Base-by-base conservation (phyloP, 1,284 basidiomycete species). In the Chondrostereum purpureum region DNA sequence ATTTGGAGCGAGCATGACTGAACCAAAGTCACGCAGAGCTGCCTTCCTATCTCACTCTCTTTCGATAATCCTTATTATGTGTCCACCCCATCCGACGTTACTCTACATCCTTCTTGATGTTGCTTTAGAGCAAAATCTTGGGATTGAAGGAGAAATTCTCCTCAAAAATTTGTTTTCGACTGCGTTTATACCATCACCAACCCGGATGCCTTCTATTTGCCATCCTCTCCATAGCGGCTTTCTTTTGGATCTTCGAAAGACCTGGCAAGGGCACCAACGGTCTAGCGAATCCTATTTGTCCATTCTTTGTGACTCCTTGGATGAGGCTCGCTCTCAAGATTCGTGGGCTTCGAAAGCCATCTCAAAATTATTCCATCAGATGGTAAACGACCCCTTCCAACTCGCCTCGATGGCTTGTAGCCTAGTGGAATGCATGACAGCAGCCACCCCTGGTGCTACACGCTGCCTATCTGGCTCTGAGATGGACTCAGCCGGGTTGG, bases 11-110 rank as follows among this genome's bases (percentile, higher is more conserved):
- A 22, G 20, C 11, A 36, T 43, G n/a, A 5, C 39, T 6, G 24
- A 20, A 13, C 18, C 16, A 36, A n/a, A 40, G 20, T 3, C 13
- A 33, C 18, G 8, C 13, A 80, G 77, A 41, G 69, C 62, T 52
- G 63, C 72, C 13, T 49, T 80, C 17, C 52, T 72, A 2, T 68
- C 77, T 0, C 77, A 82, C 52, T 73, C 76, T 3, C 57, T 80
- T 5, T 63, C 62, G 17, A 55, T 77, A 36, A 63, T 78, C 17
- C 56, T 80, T 19, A 58, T 59, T 19, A 60, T 59, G 3, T 77
- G 73, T 48, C 61, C 66, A 3, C 67, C 61, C 39, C 61, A 76
- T 50, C 66, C 72, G 20, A 70, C 71, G 8, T 64, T 81, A 11
- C 54, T 77, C 20, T 63, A 55, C 14, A 58, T 65, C 33, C 63